Percentiles rank a stretch among this genome's conserved stretches.
phyloP scores from a whole-genome alignment of 495 filamentous ascomycete genomes.

The Emericellopsis terricola region DNA sequence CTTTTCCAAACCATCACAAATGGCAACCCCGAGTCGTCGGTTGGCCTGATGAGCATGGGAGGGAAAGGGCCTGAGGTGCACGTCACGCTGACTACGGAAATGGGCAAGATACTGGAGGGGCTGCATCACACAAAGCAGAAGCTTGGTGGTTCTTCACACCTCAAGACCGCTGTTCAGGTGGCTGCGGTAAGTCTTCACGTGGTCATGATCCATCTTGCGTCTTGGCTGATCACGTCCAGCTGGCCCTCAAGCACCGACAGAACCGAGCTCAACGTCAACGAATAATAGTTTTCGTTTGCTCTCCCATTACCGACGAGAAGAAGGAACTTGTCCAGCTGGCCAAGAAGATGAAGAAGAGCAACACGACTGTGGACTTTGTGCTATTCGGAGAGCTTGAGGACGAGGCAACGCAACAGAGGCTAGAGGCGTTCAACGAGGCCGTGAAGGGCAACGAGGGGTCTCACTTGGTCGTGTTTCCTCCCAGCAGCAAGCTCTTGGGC shows the following conservation, averaged over 20 bases:
- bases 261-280: conserved; percentile 91
- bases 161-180: conserved; percentile 86
- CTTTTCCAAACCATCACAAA: conserved; percentile 88
- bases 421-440: conserved; percentile 79
- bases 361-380: conserved; percentile 80
- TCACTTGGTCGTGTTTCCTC: conserved; percentile 77
- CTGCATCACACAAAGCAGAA: conserved; percentile 93
- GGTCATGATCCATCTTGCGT: background rate
- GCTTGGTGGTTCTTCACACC: conserved; percentile 70
- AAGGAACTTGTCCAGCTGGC: conserved; percentile 77
- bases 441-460: conserved; percentile 83
- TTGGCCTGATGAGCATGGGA: conserved; percentile 97
- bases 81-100: conserved; percentile 85
- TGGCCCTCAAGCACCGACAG: conserved; percentile 95
- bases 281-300: conserved; percentile 91
- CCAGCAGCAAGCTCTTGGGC: conserved; percentile 75
- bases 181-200: conserved; percentile 49
- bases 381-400: conserved; percentile 85
- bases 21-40: conserved; percentile 88
- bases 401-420: conserved; percentile 70
- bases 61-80: conserved; percentile 92
- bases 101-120: conserved; percentile 85
- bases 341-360: conserved; percentile 96
- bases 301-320: conserved; percentile 74
- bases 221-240: conserved; percentile 24